Evolutionary conservation across 2,329 filamentous ascomycete genomes (phyloP), one percentile per base, ranked within the genome.

Genomic region (Alternaria sp.): DNA sequence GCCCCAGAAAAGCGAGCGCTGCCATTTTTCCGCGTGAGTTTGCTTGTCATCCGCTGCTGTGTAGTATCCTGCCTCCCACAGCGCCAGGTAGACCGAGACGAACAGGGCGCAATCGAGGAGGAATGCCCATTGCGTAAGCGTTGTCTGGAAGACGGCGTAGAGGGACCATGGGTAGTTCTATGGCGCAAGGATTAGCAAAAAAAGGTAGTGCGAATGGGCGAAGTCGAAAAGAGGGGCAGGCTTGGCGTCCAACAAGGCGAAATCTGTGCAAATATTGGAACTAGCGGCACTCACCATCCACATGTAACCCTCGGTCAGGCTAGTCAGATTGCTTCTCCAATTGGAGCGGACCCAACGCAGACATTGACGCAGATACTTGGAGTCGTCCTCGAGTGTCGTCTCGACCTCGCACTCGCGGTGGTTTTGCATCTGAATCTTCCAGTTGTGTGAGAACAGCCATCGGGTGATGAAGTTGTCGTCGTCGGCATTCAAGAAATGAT

Each of bases 401-500:
- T 95, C 89, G 60, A 98, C 90, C 58, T 78, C 76, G 71, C 92
- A 96, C 74, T 96, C 92, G 46, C 85, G 87, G 77, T 97, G 90
- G 80, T 97, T 97, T 80, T 98, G 94, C 78, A 97, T 91, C 84
- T 91, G 94, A 23, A 93, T 97, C 80, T 96, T 92, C 91, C 92
- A 96, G 67, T 89, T 86, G 80, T 97, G 90, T 65, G 88, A 91
- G 68, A 97, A 93, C 72, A 98, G 85, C 94, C 94, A 98, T 57
- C 94, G 89, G 6, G 94, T 97, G 69, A 98, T 92, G 80, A 97
- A 98, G 80, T 98, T 98, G 83, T 98, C 94, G 77, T 98, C 94
- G 78, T 98, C 94, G 26, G 94, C 93, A 74, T 97, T 97, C 61
- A 98, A 85, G 72, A 93, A 93, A 80, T 90, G 96, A 70, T 90